Conservation (phyloP, 2,329 filamentous ascomycete genomes). For the Colletotrichum sidae region DNA sequence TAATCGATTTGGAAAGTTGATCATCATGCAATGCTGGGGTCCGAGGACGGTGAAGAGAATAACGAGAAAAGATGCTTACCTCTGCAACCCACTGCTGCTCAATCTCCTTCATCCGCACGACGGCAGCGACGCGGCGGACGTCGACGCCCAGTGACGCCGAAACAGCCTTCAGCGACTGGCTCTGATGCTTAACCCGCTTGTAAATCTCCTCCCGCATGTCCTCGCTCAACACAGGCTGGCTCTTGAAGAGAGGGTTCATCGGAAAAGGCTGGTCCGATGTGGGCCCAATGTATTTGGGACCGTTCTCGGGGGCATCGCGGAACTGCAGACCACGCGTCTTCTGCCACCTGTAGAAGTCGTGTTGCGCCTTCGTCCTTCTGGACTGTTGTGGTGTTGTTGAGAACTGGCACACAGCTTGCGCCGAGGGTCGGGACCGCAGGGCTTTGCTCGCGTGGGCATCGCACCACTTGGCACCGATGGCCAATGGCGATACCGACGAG, state of each 20-base stretch:
- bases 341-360: constrained; percentile 53
- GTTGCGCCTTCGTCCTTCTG: constrained; percentile 52
- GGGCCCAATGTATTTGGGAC: constrained; percentile 52
- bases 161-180: constrained; percentile 78
- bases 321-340: constrained; percentile 36
- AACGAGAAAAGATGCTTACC: constrained; percentile 71
- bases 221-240: constrained; percentile 80
- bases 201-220: constrained; percentile 80
- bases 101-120: constrained; percentile 86
- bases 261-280: constrained; percentile 74
- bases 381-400: constrained; percentile 52
- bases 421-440: constrained; percentile 13
- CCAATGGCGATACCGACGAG: constrained; percentile 33
- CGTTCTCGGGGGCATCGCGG: constrained; percentile 29
- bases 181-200: constrained; percentile 71
- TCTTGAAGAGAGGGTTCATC: constrained; percentile 76
- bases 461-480: constrained; percentile 29
- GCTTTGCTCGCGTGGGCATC: constrained; percentile 13
- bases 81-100: constrained; percentile 82
- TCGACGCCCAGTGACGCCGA: constrained; percentile 83
- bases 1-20: constrained; percentile 86
- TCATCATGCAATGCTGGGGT: constrained; percentile 61
- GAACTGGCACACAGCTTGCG: constrained; percentile 45
- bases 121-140: constrained; percentile 85
- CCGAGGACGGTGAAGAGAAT: constrained; percentile 7